phyloP scores from a whole-genome alignment of 2,329 filamentous ascomycete species.

The Ceratocystis eucalypticola region DNA sequence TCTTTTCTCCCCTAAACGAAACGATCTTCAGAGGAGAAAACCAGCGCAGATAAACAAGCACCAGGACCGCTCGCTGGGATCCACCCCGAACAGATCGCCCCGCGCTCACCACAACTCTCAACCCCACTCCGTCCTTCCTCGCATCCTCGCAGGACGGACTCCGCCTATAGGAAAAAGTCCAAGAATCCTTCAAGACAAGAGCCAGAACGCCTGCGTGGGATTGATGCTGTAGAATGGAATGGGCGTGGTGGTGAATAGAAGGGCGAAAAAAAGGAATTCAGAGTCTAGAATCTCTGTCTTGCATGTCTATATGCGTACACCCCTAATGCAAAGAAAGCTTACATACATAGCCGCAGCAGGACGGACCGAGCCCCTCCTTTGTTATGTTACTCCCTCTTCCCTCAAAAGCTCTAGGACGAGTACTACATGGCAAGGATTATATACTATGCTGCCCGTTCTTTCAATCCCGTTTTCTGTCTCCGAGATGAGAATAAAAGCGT shows the following conservation, averaged over 20 bases:
- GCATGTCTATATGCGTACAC: neutral
- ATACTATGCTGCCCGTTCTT: neutral
- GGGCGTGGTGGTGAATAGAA: neutral
- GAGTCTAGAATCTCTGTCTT: neutral
- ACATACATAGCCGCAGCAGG: neutral
- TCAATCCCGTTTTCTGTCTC: neutral
- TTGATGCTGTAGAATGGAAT: neutral
- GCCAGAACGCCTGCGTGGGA: neutral
- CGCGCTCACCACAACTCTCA: neutral
- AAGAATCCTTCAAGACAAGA: neutral
- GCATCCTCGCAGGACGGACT: neutral
- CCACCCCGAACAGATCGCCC: slow-evolving; percentile 4
- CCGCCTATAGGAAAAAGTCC: neutral
- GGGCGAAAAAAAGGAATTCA: neutral
- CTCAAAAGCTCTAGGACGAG: neutral
- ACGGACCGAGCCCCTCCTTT: too few relatives aligned
- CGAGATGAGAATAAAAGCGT: neutral
- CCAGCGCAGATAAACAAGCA: slow-evolving; percentile 3
- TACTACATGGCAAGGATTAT: neutral
- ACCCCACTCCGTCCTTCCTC: neutral
- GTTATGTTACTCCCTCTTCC: neutral
- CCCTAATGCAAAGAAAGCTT: neutral
- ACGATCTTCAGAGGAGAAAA: slow-evolving; percentile 4
- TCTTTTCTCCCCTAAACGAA: neutral
- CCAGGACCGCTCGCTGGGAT: neutral